These are phyloP conservation scores for Leccinum variabile DNA, from an alignment of 1,284 basidiomycete species.

Conservation along the genomic window DNA sequence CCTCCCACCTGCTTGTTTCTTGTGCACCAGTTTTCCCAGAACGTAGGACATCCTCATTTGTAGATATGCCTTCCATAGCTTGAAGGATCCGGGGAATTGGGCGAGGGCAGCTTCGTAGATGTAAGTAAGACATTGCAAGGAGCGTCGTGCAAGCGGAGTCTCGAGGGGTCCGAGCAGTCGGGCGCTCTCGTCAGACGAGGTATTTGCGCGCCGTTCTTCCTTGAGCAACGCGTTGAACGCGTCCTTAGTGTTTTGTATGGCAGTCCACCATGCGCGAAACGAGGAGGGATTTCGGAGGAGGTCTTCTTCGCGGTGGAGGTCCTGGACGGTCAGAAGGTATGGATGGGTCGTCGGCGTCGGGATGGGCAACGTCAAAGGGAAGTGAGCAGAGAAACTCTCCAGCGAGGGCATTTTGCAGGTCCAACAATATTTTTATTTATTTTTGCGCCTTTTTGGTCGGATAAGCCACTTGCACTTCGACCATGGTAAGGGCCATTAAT, in stretches of 20 bases:
- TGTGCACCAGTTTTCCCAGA: slow-evolving; percentile 69
- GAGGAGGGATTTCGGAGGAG: slow-evolving; percentile 91
- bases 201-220: slow-evolving; percentile 45
- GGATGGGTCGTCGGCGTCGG: slow-evolving; percentile 81
- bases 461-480: slow-evolving; percentile 14
- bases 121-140: slow-evolving; percentile 82
- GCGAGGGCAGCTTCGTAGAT: slow-evolving; percentile 91
- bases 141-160: slow-evolving; percentile 68
- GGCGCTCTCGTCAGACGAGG: slow-evolving; percentile 49
- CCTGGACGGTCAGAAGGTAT: slow-evolving; percentile 72
- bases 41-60: slow-evolving; percentile 84
- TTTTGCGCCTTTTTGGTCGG: not conserved
- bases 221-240: slow-evolving; percentile 57
- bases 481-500: slow-evolving; percentile 26
- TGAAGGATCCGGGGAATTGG: slow-evolving; percentile 89
- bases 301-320: slow-evolving; percentile 92
- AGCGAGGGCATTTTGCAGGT: slow-evolving; percentile 47
- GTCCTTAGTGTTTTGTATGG: slow-evolving; percentile 80
- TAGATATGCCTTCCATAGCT: slow-evolving; percentile 94
- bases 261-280: slow-evolving; percentile 89
- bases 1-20: slow-evolving; percentile 79
- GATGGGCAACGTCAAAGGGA: slow-evolving; percentile 83
- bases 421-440: not conserved
- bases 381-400: slow-evolving; percentile 56
- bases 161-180: slow-evolving; percentile 73